Conservation (phyloP, 2,329 filamentous ascomycete species). For the Talaromyces rugulosus region DNA sequence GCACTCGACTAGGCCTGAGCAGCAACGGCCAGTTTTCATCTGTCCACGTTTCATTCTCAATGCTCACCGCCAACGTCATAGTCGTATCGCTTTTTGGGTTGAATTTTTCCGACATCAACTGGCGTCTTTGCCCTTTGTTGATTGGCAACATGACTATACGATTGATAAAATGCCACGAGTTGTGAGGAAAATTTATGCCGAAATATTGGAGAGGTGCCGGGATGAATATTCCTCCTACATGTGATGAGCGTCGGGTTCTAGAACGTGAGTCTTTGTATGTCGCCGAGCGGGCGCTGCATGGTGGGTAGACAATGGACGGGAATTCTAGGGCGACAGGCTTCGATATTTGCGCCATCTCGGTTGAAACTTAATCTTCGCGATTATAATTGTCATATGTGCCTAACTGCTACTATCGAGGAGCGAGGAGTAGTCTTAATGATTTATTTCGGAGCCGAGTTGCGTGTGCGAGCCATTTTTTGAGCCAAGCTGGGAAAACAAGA, state of each 20-base stretch:
- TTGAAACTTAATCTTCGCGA: not conserved
- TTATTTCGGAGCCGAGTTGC: not conserved
- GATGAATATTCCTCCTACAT: not conserved
- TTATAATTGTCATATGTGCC: not conserved
- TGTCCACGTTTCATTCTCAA: conserved; percentile 1
- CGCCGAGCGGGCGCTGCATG: not conserved
- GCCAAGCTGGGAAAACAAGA: not conserved
- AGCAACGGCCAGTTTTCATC: not conserved
- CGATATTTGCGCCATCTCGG: not conserved
- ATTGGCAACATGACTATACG: not conserved
- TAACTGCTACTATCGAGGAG: not conserved
- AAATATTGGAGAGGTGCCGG: not conserved
- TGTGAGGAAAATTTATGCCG: not conserved
- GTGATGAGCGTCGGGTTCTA: not conserved
- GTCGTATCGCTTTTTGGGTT: not conserved
- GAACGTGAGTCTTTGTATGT: not conserved
- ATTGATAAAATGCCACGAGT: not conserved
- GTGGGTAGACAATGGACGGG: not conserved
- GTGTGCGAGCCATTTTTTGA: not conserved
- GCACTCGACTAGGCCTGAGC: not conserved
- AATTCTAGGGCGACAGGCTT: not conserved
- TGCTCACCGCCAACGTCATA: conserved; percentile 3
- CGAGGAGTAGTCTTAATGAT: not conserved
- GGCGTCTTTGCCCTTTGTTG: not conserved
- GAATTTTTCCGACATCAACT: not conserved